These are phyloP conservation scores for Ceratobasidium sp. DNA, from an alignment of 1,284 basidiomycete species.

Conservation along the genomic window DNA sequence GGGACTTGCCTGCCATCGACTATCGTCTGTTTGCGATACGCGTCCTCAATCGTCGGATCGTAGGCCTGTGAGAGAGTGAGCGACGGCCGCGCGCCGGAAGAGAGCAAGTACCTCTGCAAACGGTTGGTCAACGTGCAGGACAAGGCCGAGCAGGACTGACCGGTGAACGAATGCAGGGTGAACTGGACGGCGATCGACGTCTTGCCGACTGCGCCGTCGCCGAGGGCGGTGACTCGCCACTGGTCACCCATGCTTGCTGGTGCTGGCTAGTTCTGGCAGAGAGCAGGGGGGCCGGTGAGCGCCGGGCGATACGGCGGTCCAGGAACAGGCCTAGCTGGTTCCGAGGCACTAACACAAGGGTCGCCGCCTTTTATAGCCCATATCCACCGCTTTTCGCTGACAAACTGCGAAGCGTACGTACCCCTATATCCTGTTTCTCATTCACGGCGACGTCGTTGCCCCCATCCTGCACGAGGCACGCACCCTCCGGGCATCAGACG, in stretches of 20 bases:
- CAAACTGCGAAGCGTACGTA: background rate
- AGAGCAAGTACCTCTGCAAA: conserved; percentile 31
- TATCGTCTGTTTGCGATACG: conserved; percentile 49
- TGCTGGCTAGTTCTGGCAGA: conserved; percentile 1
- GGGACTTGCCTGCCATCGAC: conserved; percentile 50
- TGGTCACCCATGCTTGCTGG: conserved; percentile 37
- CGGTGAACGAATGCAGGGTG: conserved; percentile 36
- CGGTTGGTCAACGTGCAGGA: conserved; percentile 6
- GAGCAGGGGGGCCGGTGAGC: conserved; percentile 9
- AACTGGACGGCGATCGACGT: conserved; percentile 39
- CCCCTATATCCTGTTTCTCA: conserved; percentile 5
- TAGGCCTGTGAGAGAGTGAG: conserved; percentile 42
- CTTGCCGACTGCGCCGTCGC: conserved; percentile 40
- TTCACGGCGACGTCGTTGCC: conserved; percentile 9
- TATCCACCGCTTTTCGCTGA: background rate
- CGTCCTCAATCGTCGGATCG: conserved; percentile 50
- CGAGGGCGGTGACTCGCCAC: conserved; percentile 40
- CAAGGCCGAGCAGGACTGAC: background rate
- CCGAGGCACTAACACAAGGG: conserved; percentile 23
- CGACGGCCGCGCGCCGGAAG: background rate
- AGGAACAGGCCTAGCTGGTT: conserved; percentile 27
- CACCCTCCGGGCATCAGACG: background rate
- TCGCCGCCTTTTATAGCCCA: conserved; percentile 10
- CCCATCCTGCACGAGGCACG: background rate
- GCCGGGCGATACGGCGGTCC: conserved; percentile 24